phyloP scores from a whole-genome alignment of 2,329 filamentous ascomycete species.

The Cordyceps cateniannulata region DNA sequence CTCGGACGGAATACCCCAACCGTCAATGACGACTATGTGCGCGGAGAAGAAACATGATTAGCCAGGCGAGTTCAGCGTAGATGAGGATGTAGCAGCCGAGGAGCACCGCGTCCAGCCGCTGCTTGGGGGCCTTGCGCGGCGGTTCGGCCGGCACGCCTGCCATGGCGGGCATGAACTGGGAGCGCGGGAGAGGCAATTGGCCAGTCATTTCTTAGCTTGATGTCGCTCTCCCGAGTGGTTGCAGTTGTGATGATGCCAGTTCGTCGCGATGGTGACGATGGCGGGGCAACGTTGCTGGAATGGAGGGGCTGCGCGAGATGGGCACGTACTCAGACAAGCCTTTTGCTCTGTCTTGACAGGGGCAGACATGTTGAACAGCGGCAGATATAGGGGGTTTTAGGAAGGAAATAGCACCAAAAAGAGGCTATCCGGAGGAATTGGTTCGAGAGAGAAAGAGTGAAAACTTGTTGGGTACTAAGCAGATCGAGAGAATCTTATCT shows the following conservation, averaged over 20 bases:
- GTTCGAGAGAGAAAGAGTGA: constrained; percentile 6
- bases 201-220: not conserved
- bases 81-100: constrained; percentile 45
- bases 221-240: not conserved
- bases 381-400: not conserved
- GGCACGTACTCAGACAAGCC: constrained; percentile 55
- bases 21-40: constrained; percentile 88
- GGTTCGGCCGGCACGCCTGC: constrained; percentile 7
- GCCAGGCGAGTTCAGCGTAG: constrained; percentile 52
- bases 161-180: not conserved
- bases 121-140: constrained; percentile 48
- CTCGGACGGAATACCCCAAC: constrained; percentile 84
- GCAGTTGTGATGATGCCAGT: constrained; percentile 8
- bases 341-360: constrained; percentile 53
- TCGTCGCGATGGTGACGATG: constrained; percentile 11
- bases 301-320: constrained; percentile 19
- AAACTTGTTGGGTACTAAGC: constrained; percentile 12
- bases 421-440: constrained; percentile 3
- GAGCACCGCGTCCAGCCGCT: constrained; percentile 40
- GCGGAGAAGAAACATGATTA: constrained; percentile 50
- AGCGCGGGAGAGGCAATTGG: not conserved
- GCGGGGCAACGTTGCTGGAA: constrained; percentile 20
- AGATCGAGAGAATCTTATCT: constrained; percentile 13
- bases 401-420: not conserved
- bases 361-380: constrained; percentile 20